Conservation (phyloP, 768 basidiomycete genomes). For the Pholiota conissans region DNA sequence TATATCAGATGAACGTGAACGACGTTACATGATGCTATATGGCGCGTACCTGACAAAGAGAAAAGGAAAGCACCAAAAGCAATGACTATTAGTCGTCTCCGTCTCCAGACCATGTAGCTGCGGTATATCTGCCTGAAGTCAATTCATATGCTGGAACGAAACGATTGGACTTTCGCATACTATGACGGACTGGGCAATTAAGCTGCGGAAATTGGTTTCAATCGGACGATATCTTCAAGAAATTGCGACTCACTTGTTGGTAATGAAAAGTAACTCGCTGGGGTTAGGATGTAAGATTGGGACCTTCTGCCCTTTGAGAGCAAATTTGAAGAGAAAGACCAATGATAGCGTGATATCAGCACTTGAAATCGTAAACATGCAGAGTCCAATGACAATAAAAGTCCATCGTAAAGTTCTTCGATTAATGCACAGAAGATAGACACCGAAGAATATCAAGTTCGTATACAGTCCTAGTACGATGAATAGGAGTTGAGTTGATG, state of each 20-base stretch:
- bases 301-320: constrained; percentile 5
- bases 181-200: constrained; percentile 21
- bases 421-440: constrained; percentile 13
- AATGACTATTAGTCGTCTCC: constrained; percentile 12
- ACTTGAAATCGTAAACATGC: constrained; percentile 15
- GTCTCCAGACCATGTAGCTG: constrained; percentile 23
- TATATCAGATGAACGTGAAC: not conserved
- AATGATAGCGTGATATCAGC: constrained; percentile 16
- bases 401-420: constrained; percentile 12
- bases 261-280: constrained; percentile 12
- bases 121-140: constrained; percentile 20
- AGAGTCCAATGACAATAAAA: constrained; percentile 6
- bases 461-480: constrained; percentile 12
- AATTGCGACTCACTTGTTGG: constrained; percentile 16
- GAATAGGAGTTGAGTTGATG: not conserved
- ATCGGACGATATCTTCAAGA: not conserved
- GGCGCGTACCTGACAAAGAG: constrained; percentile 13
- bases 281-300: constrained; percentile 11
- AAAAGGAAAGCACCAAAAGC: constrained; percentile 15
- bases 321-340: constrained; percentile 13
- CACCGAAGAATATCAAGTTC: constrained; percentile 13
- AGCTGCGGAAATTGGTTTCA: constrained; percentile 8
- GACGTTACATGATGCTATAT: not conserved
- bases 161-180: constrained; percentile 8
- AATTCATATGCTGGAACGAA: constrained; percentile 1